Percentiles rank a stretch among this genome's conserved stretches.
Conservation (phyloP, 768 basidiomycete species). For the Boletus insuetus region DNA sequence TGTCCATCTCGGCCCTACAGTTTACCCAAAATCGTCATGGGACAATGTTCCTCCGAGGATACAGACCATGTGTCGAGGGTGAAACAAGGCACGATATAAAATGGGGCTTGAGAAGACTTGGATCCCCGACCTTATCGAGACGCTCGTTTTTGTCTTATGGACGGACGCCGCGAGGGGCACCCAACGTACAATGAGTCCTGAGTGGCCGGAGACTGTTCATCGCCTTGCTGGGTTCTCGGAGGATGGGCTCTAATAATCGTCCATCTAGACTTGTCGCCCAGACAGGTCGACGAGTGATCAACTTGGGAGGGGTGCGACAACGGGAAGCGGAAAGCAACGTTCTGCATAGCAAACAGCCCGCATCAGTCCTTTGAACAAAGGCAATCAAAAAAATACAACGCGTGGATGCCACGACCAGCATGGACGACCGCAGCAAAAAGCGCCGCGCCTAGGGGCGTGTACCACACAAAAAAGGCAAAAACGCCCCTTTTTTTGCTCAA, state of each 20-base stretch:
- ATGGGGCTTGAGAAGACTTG: background rate
- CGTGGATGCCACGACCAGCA: conserved; percentile 57
- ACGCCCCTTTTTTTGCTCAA: conserved; percentile 59
- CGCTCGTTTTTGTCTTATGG: background rate
- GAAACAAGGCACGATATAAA: background rate
- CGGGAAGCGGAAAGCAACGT: conserved; percentile 3
- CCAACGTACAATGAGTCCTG: no score
- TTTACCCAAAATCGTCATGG: background rate
- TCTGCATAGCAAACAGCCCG: conserved; percentile 8
- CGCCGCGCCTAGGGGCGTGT: conserved; percentile 69
- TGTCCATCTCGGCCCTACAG: background rate
- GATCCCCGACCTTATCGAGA: background rate
- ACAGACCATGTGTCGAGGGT: background rate
- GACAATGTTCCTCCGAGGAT: conserved; percentile 5
- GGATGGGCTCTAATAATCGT: no score
- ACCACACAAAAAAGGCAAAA: conserved; percentile 58
- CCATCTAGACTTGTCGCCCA: background rate
- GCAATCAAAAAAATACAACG: conserved; percentile 5
- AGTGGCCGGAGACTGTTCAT: background rate
- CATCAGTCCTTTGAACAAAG: background rate
- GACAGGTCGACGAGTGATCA: background rate
- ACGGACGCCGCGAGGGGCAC: no score
- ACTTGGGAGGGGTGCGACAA: background rate
- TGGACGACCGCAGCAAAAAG: conserved; percentile 56
- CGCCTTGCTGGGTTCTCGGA: background rate